phyloP scores from a whole-genome alignment of 306 rosid genomes.

The Vigna radiata region DNA sequence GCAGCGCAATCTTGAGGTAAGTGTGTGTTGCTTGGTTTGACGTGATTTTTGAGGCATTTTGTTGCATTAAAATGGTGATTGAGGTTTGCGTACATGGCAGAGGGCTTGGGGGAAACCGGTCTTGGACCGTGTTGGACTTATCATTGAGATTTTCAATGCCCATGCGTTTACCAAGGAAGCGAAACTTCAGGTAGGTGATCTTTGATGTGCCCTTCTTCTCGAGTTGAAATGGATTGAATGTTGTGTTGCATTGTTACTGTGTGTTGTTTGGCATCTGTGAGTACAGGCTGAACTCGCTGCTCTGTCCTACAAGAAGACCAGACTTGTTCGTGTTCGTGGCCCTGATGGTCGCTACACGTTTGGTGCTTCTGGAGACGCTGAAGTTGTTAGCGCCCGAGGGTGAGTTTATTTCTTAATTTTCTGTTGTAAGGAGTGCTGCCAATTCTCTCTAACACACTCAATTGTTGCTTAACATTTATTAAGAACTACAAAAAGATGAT shows the following conservation, averaged over 20 bases:
- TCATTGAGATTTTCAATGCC: slow-evolving; percentile 94
- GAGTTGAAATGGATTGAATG: not conserved
- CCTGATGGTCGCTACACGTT: slow-evolving; percentile 75
- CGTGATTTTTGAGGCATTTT: not conserved
- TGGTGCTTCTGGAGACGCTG: slow-evolving; percentile 80
- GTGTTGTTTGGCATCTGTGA: not conserved
- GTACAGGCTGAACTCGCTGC: slow-evolving; percentile 95
- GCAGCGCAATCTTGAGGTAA: slow-evolving; percentile 91
- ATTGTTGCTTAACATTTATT: too few relatives aligned
- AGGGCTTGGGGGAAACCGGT: slow-evolving; percentile 77
- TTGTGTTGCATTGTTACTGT: slow-evolving; percentile 14
- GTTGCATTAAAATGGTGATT: slow-evolving; percentile 24
- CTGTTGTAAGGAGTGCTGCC: not conserved
- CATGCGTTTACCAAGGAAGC: slow-evolving; percentile 92
- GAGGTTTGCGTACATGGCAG: slow-evolving; percentile 54
- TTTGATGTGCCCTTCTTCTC: not conserved
- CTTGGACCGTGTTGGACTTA: slow-evolving; percentile 88
- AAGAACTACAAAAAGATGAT: too few relatives aligned
- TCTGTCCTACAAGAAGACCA: slow-evolving; percentile 77
- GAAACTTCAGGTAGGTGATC: slow-evolving; percentile 69
- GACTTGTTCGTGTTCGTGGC: slow-evolving; percentile 83
- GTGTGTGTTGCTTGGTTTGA: slow-evolving; percentile 26
- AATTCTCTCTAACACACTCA: not conserved
- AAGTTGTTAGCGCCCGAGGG: slow-evolving; percentile 98
- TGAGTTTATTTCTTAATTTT: slow-evolving; percentile 46